phyloP scores from a whole-genome alignment of 1,139 yeast species.

The Groenewaldozyma sp. region DNA sequence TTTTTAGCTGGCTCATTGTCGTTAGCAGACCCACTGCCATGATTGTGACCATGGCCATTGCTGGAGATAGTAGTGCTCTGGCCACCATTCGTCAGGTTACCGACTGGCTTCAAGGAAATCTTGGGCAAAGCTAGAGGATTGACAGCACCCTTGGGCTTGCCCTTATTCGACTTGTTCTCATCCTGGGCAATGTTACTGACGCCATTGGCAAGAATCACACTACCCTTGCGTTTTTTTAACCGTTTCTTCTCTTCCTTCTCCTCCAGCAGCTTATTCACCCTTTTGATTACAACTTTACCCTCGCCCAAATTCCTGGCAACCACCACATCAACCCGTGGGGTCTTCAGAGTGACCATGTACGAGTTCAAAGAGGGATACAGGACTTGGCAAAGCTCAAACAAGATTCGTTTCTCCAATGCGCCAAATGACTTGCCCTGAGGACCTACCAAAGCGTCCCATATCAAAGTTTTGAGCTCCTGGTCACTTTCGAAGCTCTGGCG shows the following conservation, averaged over 20 bases:
- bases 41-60: no score
- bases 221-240: neutral
- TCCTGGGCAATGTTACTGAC: no score
- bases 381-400: constrained; percentile 59
- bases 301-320: constrained; percentile 45
- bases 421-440: constrained; percentile 35
- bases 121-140: neutral
- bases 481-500: constrained; percentile 60
- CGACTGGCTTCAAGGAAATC: neutral
- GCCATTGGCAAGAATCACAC: no score
- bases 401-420: constrained; percentile 48
- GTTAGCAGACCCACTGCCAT: neutral
- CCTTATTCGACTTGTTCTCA: no score
- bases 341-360: constrained; percentile 48
- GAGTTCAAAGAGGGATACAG: constrained; percentile 57
- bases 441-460: constrained; percentile 63
- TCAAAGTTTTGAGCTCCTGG: constrained; percentile 37
- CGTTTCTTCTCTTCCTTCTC: constrained; percentile 5
- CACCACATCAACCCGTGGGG: constrained; percentile 62
- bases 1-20: neutral
- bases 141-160: no score
- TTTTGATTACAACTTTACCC: constrained; percentile 34
- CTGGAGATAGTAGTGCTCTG: no score
- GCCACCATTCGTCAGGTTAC: no score
- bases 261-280: constrained; percentile 5